Evolutionary conservation across 2,329 filamentous ascomycete genomes (phyloP), one percentile per base, ranked within the genome.

Genomic region (Claviceps sp.): DNA sequence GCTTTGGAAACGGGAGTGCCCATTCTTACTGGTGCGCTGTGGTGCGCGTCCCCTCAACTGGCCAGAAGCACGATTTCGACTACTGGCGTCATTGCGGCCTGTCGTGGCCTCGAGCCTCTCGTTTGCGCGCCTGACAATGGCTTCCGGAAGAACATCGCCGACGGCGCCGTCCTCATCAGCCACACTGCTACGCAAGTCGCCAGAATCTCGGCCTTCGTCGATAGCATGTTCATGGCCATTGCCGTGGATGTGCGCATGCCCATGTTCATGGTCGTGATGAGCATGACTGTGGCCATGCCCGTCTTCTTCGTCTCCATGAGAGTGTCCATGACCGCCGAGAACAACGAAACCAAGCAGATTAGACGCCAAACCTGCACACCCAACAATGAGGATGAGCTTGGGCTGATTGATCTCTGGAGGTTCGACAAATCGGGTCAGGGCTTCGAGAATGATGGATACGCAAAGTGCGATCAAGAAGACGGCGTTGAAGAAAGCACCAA

Each of bases 401-500:
- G 93, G 90, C 61, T 95, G 88, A 49, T 75, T 75, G 62, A 98
- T 90, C 64, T 86, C 82, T 61, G 91, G 90, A 7, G 90, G 89
- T 61, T 97, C 88, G 63, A 97, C 78, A 59, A 98, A 86, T 62
- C 93, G 85, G 61, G 90, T 88, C 54, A 96, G 79, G 16, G 93
- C 93, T 69, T 98, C 93, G 61, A 98, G 82, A 62, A 97, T 86
- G 68, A 98, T 98, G 49, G 91, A 94, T 52, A 98, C 76, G 71
- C 93, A 98, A 8, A 98, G 79, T 7, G 93, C 93, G 63, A 98
- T 93, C 45, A 98, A 77, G 72, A 98, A 98, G 45, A 97, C 91
- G 58, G 93, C 93, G 62, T 98, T 98, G 70, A 97, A 88, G 60
- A 97, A 83, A 47, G 93, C 93, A 62, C 93, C 93, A 5, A 98